A percentile compares a stretch with the other conserved stretches of the same genome.
These are phyloP conservation scores for Telfairia occidentalis DNA, from an alignment of 331 rosid genomes.

Conservation along the genomic window DNA sequence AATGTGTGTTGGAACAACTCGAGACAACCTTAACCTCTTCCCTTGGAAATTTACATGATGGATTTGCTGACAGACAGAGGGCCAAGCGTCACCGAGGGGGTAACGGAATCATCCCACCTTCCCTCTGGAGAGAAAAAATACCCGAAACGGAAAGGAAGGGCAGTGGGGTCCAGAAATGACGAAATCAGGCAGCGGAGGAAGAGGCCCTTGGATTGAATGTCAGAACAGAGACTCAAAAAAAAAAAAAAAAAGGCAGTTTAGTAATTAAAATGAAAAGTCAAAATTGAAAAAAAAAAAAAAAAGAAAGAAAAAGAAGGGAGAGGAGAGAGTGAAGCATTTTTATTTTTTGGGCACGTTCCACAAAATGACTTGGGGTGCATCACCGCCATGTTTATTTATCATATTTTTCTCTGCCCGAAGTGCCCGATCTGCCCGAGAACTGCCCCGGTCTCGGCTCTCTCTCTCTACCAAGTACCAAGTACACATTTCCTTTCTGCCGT, in stretches of 20 bases:
- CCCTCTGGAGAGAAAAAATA: neutral
- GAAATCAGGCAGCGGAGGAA: neutral
- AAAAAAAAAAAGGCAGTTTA: neutral
- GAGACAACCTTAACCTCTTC: constrained; percentile 46
- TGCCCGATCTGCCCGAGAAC: constrained; percentile 20
- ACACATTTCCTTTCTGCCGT: constrained; percentile 23
- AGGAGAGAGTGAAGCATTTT: constrained; percentile 9
- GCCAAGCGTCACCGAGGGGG: constrained; percentile 4
- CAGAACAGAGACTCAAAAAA: neutral
- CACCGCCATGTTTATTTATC: constrained; percentile 38
- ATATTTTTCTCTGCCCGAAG: constrained; percentile 44
- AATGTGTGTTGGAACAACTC: constrained; percentile 28
- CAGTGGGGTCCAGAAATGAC: neutral
- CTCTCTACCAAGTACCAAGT: constrained; percentile 29
- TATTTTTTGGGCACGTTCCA: constrained; percentile 22
- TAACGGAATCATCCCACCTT: neutral
- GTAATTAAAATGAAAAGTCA: constrained; percentile 12
- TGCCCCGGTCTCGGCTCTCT: constrained; percentile 9
- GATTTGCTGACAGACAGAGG: neutral
- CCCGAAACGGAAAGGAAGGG: neutral
- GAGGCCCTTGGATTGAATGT: neutral
- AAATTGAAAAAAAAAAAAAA: neutral
- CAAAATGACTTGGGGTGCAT: constrained; percentile 10
- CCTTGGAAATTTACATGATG: neutral
- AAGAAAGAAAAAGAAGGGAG: neutral